These are phyloP conservation scores for Ruellia speciosa DNA, from an alignment of 305 asterid species.

Conservation along the genomic window DNA sequence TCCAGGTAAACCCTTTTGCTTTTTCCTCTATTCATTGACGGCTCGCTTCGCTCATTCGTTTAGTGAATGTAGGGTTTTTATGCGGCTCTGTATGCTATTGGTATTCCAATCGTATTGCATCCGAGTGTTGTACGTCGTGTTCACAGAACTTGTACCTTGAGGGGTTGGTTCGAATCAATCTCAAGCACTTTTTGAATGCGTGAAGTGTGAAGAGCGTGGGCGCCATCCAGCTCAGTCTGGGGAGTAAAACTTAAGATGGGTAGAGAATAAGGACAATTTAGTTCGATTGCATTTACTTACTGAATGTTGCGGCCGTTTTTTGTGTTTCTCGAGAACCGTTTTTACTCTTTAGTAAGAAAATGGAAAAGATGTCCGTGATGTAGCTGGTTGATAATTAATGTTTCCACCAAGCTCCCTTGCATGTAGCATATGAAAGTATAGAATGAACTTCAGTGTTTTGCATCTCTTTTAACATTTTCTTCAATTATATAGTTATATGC, in stretches of 20 bases:
- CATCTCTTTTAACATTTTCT: too few species aligned
- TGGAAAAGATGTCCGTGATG: too few species aligned
- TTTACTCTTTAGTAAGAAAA: too few species aligned
- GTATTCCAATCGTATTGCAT: constrained; percentile 11
- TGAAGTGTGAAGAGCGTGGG: neutral
- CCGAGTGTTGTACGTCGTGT: constrained; percentile 16
- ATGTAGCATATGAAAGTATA: too few species aligned
- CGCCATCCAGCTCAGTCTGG: neutral
- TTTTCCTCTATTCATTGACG: neutral
- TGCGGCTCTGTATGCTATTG: neutral
- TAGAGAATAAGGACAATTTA: constrained; percentile 2
- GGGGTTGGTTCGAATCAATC: neutral
- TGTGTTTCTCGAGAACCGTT: constrained; percentile 3
- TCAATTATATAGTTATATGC: neutral
- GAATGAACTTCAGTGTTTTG: too few species aligned
- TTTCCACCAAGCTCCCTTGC: too few species aligned
- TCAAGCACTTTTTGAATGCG: neutral
- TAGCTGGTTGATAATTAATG: too few species aligned
- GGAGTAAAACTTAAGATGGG: neutral
- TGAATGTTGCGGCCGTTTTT: neutral
- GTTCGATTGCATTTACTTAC: constrained; percentile 1
- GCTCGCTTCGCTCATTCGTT: neutral
- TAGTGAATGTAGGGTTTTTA: constrained; percentile 6
- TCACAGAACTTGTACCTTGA: constrained; percentile 14
- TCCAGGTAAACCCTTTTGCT: constrained; percentile 47